Conservation (phyloP, 768 basidiomycete genomes). For the Auriscalpium microsporum region DNA sequence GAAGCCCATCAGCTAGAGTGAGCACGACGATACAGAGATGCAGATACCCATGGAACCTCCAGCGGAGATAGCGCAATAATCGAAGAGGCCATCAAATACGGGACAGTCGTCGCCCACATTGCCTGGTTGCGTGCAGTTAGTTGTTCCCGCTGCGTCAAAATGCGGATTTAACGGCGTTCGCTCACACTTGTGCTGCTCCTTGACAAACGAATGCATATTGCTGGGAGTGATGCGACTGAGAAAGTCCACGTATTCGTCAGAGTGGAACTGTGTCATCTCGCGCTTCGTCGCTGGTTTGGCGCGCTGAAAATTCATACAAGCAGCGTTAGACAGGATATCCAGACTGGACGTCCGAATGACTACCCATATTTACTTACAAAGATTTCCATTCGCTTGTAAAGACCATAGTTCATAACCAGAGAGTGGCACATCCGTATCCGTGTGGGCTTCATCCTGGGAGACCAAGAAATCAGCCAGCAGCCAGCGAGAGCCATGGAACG, state of each 20-base stretch:
- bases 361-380: slow-evolving; percentile 58
- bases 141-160: neutral
- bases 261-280: slow-evolving; percentile 99
- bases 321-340: neutral
- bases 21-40: neutral
- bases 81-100: slow-evolving; percentile 96
- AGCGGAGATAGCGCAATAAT: slow-evolving; percentile 99
- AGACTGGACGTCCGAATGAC: neutral
- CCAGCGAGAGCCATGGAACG: slow-evolving; percentile 3
- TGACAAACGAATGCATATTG: slow-evolving; percentile 89
- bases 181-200: slow-evolving; percentile 94
- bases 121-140: slow-evolving; percentile 37
- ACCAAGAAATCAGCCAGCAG: slow-evolving; percentile 13
- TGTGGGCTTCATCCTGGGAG: slow-evolving; percentile 86
- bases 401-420: slow-evolving; percentile 97
- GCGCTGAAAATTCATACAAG: slow-evolving; percentile 42
- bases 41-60: slow-evolving; percentile 95
- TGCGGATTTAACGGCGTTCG: slow-evolving; percentile 2
- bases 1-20: neutral
- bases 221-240: slow-evolving; percentile 87
- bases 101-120: slow-evolving; percentile 99
- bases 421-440: slow-evolving; percentile 99
- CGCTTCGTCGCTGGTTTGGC: slow-evolving; percentile 99
- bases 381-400: slow-evolving; percentile 99
- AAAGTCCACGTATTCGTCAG: slow-evolving; percentile 98